These are phyloP conservation scores for Leptographium wingfieldii DNA, from an alignment of 2,329 filamentous ascomycete species.

Conservation along the genomic window DNA sequence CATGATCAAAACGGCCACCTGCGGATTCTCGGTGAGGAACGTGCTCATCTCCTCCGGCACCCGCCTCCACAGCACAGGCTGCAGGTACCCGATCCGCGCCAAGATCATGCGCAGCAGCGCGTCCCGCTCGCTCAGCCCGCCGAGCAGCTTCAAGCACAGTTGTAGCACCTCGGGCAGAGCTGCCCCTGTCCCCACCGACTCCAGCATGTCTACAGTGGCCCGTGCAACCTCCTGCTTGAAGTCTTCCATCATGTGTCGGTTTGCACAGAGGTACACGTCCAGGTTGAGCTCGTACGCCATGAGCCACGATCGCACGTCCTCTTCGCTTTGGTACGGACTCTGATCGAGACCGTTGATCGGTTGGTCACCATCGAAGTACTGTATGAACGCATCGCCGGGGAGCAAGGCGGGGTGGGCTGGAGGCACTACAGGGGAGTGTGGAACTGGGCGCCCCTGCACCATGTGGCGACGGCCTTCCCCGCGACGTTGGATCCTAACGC, in stretches of 20 bases:
- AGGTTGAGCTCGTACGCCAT: slow-evolving; percentile 32
- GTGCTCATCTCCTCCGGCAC: slow-evolving; percentile 26
- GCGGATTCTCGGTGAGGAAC: slow-evolving; percentile 31
- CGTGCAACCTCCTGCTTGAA: slow-evolving; percentile 30
- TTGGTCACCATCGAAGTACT: no score
- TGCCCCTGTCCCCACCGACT: slow-evolving; percentile 28
- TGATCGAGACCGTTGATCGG: slow-evolving; percentile 15
- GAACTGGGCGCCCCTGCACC: no score
- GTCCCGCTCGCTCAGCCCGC: slow-evolving; percentile 30
- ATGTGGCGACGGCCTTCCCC: no score
- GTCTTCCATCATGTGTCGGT: slow-evolving; percentile 32
- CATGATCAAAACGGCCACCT: slow-evolving; percentile 32
- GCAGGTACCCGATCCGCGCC: slow-evolving; percentile 34
- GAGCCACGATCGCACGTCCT: slow-evolving; percentile 33
- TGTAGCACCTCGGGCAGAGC: slow-evolving; percentile 29
- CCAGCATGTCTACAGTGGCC: slow-evolving; percentile 32
- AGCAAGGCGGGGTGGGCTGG: no score
- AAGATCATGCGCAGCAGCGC: slow-evolving; percentile 34
- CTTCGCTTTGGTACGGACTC: slow-evolving; percentile 23
- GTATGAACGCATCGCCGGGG: no score
- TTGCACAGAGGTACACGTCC: slow-evolving; percentile 36
- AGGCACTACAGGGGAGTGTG: no score
- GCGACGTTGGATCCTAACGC: no score
- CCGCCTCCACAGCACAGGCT: slow-evolving; percentile 30
- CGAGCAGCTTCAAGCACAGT: slow-evolving; percentile 29